Evolutionary conservation across 2,329 filamentous ascomycete genomes (phyloP).

Genomic region (Penicillium sp.): DNA sequence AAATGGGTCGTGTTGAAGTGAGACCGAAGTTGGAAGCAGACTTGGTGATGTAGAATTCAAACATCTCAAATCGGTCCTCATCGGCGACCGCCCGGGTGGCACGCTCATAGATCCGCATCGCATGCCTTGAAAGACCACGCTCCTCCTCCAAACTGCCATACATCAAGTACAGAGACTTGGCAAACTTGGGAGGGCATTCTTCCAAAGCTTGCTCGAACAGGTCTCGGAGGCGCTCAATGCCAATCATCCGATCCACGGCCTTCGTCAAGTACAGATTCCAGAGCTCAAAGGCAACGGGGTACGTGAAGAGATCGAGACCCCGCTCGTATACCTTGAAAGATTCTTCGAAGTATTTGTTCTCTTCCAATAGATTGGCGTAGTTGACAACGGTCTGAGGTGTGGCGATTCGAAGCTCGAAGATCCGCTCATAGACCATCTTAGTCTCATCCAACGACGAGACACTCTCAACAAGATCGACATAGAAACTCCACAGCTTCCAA

Average conservation of each 20-base stretch:
- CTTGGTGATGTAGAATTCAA: slow-evolving; percentile 99
- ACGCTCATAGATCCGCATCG: slow-evolving; percentile 98
- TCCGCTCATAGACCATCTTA: slow-evolving; percentile 90
- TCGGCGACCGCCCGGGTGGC: slow-evolving; percentile 93
- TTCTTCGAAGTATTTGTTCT: slow-evolving; percentile 93
- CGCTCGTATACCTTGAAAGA: slow-evolving; percentile 98
- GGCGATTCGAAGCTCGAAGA: slow-evolving; percentile 96
- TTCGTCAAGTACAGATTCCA: slow-evolving; percentile 99
- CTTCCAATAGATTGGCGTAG: slow-evolving; percentile 92
- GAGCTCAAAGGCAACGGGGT: slow-evolving; percentile 95
- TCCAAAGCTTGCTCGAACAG: slow-evolving; percentile 97
- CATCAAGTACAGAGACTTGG: slow-evolving; percentile 95
- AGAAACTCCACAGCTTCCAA: slow-evolving; percentile 99
- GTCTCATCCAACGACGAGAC: slow-evolving; percentile 90
- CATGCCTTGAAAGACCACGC: slow-evolving; percentile 86
- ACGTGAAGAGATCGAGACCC: slow-evolving; percentile 96
- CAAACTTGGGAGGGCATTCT: slow-evolving; percentile 91
- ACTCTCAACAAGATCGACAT: slow-evolving; percentile 95
- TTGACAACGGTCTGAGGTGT: slow-evolving; percentile 99
- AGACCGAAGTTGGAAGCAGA: slow-evolving; percentile 97
- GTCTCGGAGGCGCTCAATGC: slow-evolving; percentile 89
- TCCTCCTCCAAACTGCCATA: slow-evolving; percentile 98
- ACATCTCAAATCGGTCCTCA: slow-evolving; percentile 95
- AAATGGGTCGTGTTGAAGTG: slow-evolving; percentile 90
- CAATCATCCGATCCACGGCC: slow-evolving; percentile 92